These are phyloP conservation scores for Jasminum sambac DNA, from an alignment of 257 asterid genomes.

Conservation along the genomic window DNA sequence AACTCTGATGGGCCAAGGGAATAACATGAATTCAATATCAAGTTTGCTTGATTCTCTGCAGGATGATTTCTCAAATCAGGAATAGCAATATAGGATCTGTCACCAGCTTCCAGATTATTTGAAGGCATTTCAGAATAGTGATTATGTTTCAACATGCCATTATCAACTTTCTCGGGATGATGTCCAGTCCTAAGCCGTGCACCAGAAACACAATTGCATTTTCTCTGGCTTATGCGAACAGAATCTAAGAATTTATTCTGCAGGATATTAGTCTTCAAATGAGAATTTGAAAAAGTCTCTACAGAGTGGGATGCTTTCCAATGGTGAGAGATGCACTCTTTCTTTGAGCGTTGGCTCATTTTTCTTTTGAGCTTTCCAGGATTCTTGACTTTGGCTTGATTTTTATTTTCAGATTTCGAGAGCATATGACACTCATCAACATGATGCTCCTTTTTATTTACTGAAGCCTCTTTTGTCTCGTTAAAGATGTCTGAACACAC, in stretches of 20 bases:
- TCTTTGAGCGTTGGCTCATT: slow-evolving; percentile 12
- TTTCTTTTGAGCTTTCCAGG: slow-evolving; percentile 18
- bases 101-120: slow-evolving; percentile 14
- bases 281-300: slow-evolving; percentile 11
- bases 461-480: slow-evolving; percentile 7
- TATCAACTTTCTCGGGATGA: slow-evolving; percentile 20
- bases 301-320: slow-evolving; percentile 10
- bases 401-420: slow-evolving; percentile 19
- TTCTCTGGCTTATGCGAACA: slow-evolving; percentile 7
- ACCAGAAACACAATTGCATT: neutral
- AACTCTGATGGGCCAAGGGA: neutral
- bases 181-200: slow-evolving; percentile 8
- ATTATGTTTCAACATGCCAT: neutral
- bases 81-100: slow-evolving; percentile 8
- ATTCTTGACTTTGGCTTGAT: slow-evolving; percentile 10
- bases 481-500: slow-evolving; percentile 10
- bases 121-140: slow-evolving; percentile 17
- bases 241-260: slow-evolving; percentile 13
- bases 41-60: slow-evolving; percentile 13
- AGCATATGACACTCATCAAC: slow-evolving; percentile 7
- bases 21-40: slow-evolving; percentile 13
- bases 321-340: slow-evolving; percentile 19
- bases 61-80: neutral
- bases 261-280: slow-evolving; percentile 9
- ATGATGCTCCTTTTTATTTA: slow-evolving; percentile 7